These are phyloP conservation scores for Coleophoma crateriformis DNA, from an alignment of 2,329 filamentous ascomycete genomes.

Conservation along the genomic window DNA sequence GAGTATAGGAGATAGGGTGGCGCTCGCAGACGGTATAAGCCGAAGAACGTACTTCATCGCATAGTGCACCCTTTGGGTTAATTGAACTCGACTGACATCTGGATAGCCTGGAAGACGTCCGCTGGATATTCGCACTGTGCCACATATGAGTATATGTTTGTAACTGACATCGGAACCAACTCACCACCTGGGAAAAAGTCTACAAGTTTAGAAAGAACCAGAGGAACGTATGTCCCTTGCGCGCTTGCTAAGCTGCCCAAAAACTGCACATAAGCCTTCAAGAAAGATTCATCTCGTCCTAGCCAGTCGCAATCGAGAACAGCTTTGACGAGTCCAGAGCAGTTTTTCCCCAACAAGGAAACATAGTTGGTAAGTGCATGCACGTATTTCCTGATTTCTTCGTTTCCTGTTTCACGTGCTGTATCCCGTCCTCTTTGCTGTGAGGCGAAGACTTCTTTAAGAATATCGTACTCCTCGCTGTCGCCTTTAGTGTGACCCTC, in stretches of 20 bases:
- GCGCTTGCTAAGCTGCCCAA: conserved; percentile 72
- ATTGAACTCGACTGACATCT: conserved; percentile 53
- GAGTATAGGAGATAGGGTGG: conserved; percentile 63
- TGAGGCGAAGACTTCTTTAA: conserved; percentile 49
- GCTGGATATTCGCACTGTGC: conserved; percentile 29
- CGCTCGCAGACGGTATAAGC: conserved; percentile 74
- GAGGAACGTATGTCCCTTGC: conserved; percentile 70
- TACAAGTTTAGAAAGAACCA: conserved; percentile 75
- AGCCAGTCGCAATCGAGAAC: conserved; percentile 61
- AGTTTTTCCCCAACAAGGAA: conserved; percentile 54
- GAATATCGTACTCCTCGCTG: conserved; percentile 54
- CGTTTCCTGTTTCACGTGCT: conserved; percentile 12
- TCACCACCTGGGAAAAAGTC: conserved; percentile 62
- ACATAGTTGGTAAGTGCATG: conserved; percentile 57
- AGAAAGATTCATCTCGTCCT: conserved; percentile 58
- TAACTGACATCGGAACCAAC: conserved; percentile 7
- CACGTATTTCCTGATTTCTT: conserved; percentile 42
- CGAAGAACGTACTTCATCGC: conserved; percentile 71
- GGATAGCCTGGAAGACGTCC: conserved; percentile 37
- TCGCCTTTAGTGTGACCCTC: conserved; percentile 51
- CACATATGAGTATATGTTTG: conserved; percentile 32
- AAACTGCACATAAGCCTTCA: conserved; percentile 63
- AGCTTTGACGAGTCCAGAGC: conserved; percentile 50
- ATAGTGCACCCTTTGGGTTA: conserved; percentile 70
- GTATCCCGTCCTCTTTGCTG: conserved; percentile 9